These are phyloP conservation scores for Kodamaea alishanica DNA, from an alignment of 1,139 yeast species.

Conservation along the genomic window DNA sequence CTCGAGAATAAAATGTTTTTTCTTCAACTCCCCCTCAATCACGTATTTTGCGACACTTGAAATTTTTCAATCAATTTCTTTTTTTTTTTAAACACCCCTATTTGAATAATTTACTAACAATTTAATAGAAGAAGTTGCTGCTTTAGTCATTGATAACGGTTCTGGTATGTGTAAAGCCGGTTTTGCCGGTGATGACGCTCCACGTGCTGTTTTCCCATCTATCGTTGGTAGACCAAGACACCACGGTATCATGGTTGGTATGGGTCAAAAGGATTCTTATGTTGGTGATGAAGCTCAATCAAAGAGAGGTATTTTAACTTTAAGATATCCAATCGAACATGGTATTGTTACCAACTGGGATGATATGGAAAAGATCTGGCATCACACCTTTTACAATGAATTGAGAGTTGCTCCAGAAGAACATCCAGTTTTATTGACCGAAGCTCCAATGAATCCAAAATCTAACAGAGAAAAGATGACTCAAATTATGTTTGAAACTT, in stretches of 20 bases:
- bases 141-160: slow-evolving; percentile 98
- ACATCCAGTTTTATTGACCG: slow-evolving; percentile 96
- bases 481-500: slow-evolving; percentile 97
- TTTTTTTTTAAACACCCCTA: neutral
- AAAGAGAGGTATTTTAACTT: slow-evolving; percentile 98
- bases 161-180: slow-evolving; percentile 99
- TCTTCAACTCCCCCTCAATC: neutral
- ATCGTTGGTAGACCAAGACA: slow-evolving; percentile 99
- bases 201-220: slow-evolving; percentile 99
- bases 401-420: slow-evolving; percentile 98
- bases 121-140: slow-evolving; percentile 50
- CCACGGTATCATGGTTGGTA: slow-evolving; percentile 99
- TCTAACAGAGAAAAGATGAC: slow-evolving; percentile 99
- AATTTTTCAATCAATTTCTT: neutral
- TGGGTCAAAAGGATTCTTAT: slow-evolving; percentile 99
- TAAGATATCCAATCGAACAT: slow-evolving; percentile 99
- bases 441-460: slow-evolving; percentile 99
- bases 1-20: neutral
- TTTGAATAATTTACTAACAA: slow-evolving; percentile 18
- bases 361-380: slow-evolving; percentile 99
- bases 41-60: neutral
- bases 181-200: slow-evolving; percentile 99
- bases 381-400: slow-evolving; percentile 96
- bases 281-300: slow-evolving; percentile 99
- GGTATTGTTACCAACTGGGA: slow-evolving; percentile 99